Conservation (phyloP, 192 early-diverging fungal species). For the Backusella luteola region DNA sequence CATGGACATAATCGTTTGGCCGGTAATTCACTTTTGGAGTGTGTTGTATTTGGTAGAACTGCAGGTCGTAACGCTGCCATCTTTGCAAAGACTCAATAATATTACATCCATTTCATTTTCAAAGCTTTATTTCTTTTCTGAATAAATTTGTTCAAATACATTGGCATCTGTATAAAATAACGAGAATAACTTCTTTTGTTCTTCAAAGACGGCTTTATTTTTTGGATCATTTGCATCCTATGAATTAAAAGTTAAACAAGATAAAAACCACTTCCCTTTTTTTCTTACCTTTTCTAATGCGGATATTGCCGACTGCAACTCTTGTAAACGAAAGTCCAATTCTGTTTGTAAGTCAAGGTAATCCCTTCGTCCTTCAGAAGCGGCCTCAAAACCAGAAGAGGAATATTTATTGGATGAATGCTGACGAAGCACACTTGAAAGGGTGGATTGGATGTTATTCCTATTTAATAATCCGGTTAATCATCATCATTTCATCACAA, state of each 20-base stretch:
- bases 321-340: background rate
- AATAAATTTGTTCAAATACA: background rate
- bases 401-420: background rate
- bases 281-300: background rate
- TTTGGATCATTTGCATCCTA: background rate
- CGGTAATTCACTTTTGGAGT: constrained; percentile 77
- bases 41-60: constrained; percentile 81
- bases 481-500: background rate
- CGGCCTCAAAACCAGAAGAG: background rate
- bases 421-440: background rate
- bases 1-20: constrained; percentile 83
- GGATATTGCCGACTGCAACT: background rate
- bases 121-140: background rate
- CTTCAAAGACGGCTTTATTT: background rate
- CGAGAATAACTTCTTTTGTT: background rate
- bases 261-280: background rate
- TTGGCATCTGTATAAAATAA: constrained; percentile 7
- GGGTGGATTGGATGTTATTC: background rate
- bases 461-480: background rate
- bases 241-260: background rate
- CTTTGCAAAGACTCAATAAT: background rate
- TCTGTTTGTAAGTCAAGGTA: background rate
- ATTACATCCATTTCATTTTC: background rate
- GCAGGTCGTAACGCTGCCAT: constrained; percentile 50
- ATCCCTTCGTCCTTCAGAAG: background rate